These are phyloP conservation scores for Paramecium sexaurelia DNA, from an alignment of 73 alveolate species.

Conservation along the genomic window DNA sequence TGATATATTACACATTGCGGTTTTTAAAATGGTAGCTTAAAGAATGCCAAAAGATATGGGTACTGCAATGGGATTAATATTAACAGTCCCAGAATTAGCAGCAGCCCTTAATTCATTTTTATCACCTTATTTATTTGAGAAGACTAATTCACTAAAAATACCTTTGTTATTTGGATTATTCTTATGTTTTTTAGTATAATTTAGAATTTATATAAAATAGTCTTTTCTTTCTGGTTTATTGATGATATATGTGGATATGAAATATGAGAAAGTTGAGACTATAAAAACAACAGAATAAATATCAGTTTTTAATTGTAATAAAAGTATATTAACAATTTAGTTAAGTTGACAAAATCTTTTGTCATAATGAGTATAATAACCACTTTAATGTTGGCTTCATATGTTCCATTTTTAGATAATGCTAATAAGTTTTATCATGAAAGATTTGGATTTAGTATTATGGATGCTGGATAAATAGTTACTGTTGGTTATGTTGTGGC, in stretches of 20 bases:
- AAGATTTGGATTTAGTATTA: conserved; percentile 12
- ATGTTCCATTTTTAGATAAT: conserved; percentile 54
- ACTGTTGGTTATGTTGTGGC: conserved; percentile 52
- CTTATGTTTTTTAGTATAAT: conserved; percentile 13
- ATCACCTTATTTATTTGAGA: conserved; percentile 22
- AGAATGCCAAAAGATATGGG: conserved; percentile 51
- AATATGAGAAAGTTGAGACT: neutral
- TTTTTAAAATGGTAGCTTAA: conserved; percentile 10
- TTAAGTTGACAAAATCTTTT: neutral
- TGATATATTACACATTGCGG: conserved; percentile 54
- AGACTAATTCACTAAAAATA: neutral
- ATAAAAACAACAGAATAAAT: neutral
- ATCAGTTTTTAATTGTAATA: neutral
- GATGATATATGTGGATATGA: conserved; percentile 27
- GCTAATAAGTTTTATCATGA: conserved; percentile 55
- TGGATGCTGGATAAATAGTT: conserved; percentile 14
- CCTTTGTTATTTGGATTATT: conserved; percentile 48
- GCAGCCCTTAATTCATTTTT: conserved; percentile 43
- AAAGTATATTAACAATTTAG: neutral
- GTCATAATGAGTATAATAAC: conserved; percentile 11
- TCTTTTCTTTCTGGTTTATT: neutral
- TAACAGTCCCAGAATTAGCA: conserved; percentile 52
- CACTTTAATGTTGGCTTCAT: neutral
- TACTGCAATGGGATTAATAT: conserved; percentile 45
- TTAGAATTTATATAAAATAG: neutral